Evolutionary conservation across 2,329 filamentous ascomycete species (phyloP).

Genomic region (Pseudogymnoascus sp.): DNA sequence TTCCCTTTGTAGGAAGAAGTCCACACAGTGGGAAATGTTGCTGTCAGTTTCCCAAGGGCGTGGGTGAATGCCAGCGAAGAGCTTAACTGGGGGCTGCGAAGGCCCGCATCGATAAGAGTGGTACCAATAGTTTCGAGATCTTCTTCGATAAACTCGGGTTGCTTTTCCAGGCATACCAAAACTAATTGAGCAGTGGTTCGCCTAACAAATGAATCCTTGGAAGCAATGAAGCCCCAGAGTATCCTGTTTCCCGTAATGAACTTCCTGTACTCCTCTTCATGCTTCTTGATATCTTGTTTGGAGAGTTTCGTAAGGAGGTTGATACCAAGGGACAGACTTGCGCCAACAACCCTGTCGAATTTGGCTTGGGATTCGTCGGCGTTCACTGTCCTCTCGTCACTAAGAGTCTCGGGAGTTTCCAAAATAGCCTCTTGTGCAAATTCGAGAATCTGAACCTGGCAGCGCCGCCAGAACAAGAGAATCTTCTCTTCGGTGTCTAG

Average conservation of each 20-base stretch:
- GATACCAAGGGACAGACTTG: constrained; percentile 46
- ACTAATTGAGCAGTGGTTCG: constrained; percentile 45
- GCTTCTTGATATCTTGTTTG: constrained; percentile 47
- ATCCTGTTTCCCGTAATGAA: constrained; percentile 55
- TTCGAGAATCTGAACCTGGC: constrained; percentile 70
- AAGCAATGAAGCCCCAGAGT: constrained; percentile 59
- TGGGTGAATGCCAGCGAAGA: constrained; percentile 66
- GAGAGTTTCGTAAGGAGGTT: constrained; percentile 44
- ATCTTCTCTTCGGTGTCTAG: constrained; percentile 76
- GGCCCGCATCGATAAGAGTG: constrained; percentile 61
- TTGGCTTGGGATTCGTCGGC: constrained; percentile 80
- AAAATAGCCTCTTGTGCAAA: constrained; percentile 73
- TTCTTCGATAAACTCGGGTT: constrained; percentile 38
- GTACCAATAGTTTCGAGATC: constrained; percentile 45
- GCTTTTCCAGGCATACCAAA: constrained; percentile 38
- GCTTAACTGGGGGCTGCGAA: constrained; percentile 63
- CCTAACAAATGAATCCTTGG: constrained; percentile 47
- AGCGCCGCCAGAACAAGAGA: constrained; percentile 67
- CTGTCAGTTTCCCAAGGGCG: constrained; percentile 58
- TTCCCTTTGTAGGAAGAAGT: constrained; percentile 48
- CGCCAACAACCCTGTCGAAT: constrained; percentile 64
- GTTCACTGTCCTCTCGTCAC: constrained; percentile 79
- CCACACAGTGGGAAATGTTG: constrained; percentile 63
- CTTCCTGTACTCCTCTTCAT: constrained; percentile 52
- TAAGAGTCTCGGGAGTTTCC: constrained; percentile 74